Conservation (phyloP, 2,329 filamentous ascomycete species). For the Diaporthe sp. region DNA sequence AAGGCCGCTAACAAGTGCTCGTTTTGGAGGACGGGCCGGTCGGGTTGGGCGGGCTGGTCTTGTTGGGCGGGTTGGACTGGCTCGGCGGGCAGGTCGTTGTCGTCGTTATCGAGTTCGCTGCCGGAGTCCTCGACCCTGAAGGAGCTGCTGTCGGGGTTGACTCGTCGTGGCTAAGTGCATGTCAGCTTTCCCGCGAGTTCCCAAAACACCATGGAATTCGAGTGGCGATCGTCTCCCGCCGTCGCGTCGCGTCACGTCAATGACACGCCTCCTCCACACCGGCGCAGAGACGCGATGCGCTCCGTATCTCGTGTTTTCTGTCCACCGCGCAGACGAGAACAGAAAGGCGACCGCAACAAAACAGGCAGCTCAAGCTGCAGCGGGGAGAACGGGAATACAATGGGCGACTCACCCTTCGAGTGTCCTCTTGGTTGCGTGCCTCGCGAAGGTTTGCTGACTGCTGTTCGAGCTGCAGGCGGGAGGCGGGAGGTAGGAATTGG, state of each 20-base stretch:
- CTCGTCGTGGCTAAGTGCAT: not conserved
- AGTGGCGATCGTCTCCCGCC: conserved; percentile 2
- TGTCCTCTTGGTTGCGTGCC: not conserved
- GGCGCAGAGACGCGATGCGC: not conserved
- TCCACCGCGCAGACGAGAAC: not conserved
- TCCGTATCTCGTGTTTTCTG: not conserved
- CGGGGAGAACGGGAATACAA: not conserved
- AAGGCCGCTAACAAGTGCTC: not conserved
- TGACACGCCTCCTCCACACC: not conserved
- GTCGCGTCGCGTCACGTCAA: conserved; percentile 14
- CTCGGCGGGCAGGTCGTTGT: not conserved
- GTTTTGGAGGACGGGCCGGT: not conserved
- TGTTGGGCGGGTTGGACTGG: not conserved
- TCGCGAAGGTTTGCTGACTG: conserved; percentile 11
- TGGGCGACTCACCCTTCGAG: not conserved
- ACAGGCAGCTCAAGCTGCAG: not conserved
- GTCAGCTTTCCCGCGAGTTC: conserved; percentile 4
- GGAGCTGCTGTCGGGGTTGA: conserved; percentile 12
- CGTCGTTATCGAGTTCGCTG: not conserved
- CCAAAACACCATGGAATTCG: conserved; percentile 17
- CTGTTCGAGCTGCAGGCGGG: conserved; percentile 27
- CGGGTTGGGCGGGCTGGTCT: not conserved
- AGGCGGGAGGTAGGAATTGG: conserved; percentile 21
- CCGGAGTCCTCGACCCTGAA: not conserved
- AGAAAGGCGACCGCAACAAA: not conserved